Evolutionary conservation across 163 green algal genomes (phyloP).

Genomic region (Chlorella variabilis): DNA sequence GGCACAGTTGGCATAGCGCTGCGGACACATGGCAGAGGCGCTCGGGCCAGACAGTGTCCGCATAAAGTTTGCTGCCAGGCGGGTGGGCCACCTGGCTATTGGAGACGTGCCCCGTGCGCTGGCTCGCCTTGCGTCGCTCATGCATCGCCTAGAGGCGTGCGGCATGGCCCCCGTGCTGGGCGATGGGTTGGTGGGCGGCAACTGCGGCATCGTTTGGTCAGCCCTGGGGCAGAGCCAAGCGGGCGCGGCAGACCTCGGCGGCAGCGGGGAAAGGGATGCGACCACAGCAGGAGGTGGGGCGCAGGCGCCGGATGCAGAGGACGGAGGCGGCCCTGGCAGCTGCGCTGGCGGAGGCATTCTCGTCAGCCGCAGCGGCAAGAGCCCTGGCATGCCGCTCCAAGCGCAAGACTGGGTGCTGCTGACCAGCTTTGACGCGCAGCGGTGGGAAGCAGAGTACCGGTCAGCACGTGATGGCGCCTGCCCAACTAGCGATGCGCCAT

Average conservation of each 20-base stretch:
- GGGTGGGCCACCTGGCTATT: background rate
- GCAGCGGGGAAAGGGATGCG: background rate
- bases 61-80: conserved; percentile 43
- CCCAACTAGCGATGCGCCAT: conserved; percentile 50
- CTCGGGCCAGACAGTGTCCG: conserved; percentile 25
- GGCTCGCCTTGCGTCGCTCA: conserved; percentile 6
- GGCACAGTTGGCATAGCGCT: too few relatives aligned
- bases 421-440: conserved; percentile 23
- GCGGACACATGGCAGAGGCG: too few relatives aligned
- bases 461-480: background rate
- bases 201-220: conserved; percentile 44
- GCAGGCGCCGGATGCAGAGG: background rate
- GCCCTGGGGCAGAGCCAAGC: too few relatives aligned
- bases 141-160: conserved; percentile 43
- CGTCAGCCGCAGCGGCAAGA: conserved; percentile 53
- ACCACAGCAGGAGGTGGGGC: background rate
- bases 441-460: conserved; percentile 18
- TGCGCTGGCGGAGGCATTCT: conserved; percentile 3
- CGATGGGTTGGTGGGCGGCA: conserved; percentile 52
- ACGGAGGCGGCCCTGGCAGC: too few relatives aligned
- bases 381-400: conserved; percentile 32
- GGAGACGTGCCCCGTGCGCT: background rate
- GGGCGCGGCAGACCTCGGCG: background rate
- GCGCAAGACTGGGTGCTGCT: conserved; percentile 53
- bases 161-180: conserved; percentile 49